Evolutionary conservation across 805 yeast genomes (phyloP), one percentile per base, ranked within the genome.

Genomic region (Saturnispora quitensis): DNA sequence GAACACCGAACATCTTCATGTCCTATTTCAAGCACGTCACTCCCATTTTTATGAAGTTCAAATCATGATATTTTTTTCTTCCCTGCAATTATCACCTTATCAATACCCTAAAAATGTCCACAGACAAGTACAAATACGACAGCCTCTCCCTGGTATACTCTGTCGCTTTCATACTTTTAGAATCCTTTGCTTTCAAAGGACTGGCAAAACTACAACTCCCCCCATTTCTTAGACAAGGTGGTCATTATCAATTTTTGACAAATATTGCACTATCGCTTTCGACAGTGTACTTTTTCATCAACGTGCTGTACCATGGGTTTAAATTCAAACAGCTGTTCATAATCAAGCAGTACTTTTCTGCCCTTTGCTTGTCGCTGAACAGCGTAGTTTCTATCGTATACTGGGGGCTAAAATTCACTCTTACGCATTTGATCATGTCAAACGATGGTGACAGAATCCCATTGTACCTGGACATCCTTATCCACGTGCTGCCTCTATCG

Each of bases 221-320:
- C 0, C 68, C 66, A 1, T 69, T 66, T 36, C 64, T 84, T 27
- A 68, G 60, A 2, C 64, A 67, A 22, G 91, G 82, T 1, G 91
- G 91, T 2, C 85, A 78, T 52, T 75, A 74, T 67, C 91, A 86
- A 61, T 86, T 86, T 62, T 69, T 85, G 48, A 86, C 93, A 4
- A 84, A 83, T 61, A 59, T 84, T n/a, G 76, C 84, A 8, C 71
- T 83, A 33, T 60, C 67, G 1, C 60, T 75, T 17, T 74, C 86
- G 2, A 56, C 79, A 9, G 52, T 73, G 43, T 73, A 75, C 54
- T 73, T 71, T 52, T 44, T 60, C 15, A 42, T 73, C 36, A 77
- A 77, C 22, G 57, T 71, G 25, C 17, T 65, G 10, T 68, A 74
- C 44, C 77, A 72, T 58, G 53, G 72, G 27, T 72, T 65, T 55